These are phyloP conservation scores for Tetracladium maxilliforme DNA, from an alignment of 2,329 filamentous ascomycete genomes.

Conservation along the genomic window DNA sequence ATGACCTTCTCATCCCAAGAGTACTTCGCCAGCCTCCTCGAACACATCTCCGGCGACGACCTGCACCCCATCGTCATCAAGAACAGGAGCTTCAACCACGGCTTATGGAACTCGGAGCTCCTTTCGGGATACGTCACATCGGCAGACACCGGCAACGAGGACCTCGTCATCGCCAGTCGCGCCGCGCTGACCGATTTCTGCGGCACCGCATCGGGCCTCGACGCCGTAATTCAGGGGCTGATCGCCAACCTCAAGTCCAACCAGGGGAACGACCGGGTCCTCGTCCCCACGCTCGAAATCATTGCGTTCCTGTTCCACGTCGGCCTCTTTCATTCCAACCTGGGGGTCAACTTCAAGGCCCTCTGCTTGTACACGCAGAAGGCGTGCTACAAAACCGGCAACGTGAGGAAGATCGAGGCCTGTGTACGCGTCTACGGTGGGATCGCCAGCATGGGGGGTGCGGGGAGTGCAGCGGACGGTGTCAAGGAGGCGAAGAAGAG, in stretches of 20 bases:
- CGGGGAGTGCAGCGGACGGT: slow-evolving; percentile 5
- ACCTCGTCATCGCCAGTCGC: slow-evolving; percentile 55
- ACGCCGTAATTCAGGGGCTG: slow-evolving; percentile 33
- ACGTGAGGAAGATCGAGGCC: slow-evolving; percentile 67
- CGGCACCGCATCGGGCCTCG: slow-evolving; percentile 8
- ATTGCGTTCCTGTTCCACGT: slow-evolving; percentile 63
- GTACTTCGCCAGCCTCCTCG: slow-evolving; percentile 43
- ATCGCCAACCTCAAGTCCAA: slow-evolving; percentile 35
- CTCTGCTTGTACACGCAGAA: slow-evolving; percentile 62
- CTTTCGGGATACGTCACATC: slow-evolving; percentile 57
- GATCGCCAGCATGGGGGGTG: slow-evolving; percentile 27
- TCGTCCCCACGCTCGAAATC: slow-evolving; percentile 65
- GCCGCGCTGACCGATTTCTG: slow-evolving; percentile 46
- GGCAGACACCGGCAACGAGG: slow-evolving; percentile 65
- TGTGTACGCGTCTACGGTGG: slow-evolving; percentile 68
- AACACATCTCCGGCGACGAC: slow-evolving; percentile 21
- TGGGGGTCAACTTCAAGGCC: slow-evolving; percentile 18
- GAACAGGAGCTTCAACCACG: slow-evolving; percentile 15
- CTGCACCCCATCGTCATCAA: slow-evolving; percentile 21
- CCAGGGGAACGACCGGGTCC: slow-evolving; percentile 47
- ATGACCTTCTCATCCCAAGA: slow-evolving; percentile 40
- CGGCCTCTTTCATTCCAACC: slow-evolving; percentile 30
- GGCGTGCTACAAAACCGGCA: slow-evolving; percentile 69
- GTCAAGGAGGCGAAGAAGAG: slow-evolving; percentile 41
- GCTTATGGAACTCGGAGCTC: slow-evolving; percentile 33